Base-by-base conservation (phyloP, 495 filamentous ascomycete species). In the Chaetomidium leptoderma region DNA sequence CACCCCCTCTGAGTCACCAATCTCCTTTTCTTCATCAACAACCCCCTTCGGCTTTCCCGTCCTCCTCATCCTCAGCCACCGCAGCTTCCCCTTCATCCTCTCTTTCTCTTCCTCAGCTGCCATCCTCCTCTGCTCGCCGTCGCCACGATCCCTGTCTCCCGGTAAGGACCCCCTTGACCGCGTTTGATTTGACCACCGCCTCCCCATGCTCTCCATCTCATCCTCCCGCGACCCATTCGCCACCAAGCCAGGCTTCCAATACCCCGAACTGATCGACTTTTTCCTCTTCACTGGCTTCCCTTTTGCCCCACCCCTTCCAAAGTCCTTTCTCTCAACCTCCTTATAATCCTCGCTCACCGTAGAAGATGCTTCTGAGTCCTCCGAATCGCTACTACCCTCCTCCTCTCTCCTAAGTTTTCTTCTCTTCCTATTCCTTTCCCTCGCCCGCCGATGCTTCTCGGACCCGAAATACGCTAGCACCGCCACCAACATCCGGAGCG, bases 41-140 rank as follows among this genome's bases (percentile, higher is more conserved):
- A 3, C n/a, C 16, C 19, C 36, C 19, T 27, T 40, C n/a, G 5
- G 13, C 27, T 11, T 29, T 23, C 33, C 29, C n/a, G 11, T 44
- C 55, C 33, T 58, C 26, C 55, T 52, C 37, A 58, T 51, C 35
- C 55, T 36, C 37, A 58, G 26, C 55, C 47, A 51, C 17, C 16
- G 21, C 47, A 58, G 19, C 36, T 44, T 52, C 11, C 37, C 19
- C 27, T 11, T 36, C 46, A 16, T 51, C 14, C 19, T 47, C 3
- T n/a, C n/a, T n/a, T n/a, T n/a, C n/a, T n/a, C n/a, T n/a, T n/a
- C 16, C 37, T 17, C n/a, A 6, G 46, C 46, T 11, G 24, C 27
- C 21, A 14, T 17, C 24, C 30, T 19, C 4, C 5, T 17, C 10
- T 37, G 26, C 4, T 23, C 55, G 1, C 1, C 36, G 27, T 8